A percentile compares a stretch with the other conserved stretches of the same genome.
Evolutionary conservation across 495 filamentous ascomycete genomes (phyloP).

Genomic region (Patellaria atrata): DNA sequence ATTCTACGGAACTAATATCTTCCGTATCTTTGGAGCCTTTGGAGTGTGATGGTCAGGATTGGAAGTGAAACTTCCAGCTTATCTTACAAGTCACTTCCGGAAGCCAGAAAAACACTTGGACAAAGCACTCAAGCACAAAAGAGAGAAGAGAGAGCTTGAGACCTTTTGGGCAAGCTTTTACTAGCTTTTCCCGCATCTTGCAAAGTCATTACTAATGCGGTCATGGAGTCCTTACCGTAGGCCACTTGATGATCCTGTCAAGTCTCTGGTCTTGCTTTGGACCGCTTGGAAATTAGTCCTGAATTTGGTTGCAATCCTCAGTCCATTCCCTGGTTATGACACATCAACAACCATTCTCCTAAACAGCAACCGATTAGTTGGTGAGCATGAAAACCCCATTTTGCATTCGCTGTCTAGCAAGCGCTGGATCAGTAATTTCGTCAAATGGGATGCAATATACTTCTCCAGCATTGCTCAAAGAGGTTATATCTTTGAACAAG

Average conservation of each 20-base stretch:
- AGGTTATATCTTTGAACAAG: constrained; percentile 81
- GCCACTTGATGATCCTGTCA: constrained; percentile 3
- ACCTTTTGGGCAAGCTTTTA: too few relatives aligned
- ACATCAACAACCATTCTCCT: constrained; percentile 61
- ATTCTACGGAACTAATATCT: too few relatives aligned
- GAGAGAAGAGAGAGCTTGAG: too few relatives aligned
- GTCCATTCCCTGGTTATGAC: constrained; percentile 72
- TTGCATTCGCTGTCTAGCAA: constrained; percentile 1
- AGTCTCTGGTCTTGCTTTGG: constrained; percentile 10
- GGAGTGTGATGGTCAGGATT: too few relatives aligned
- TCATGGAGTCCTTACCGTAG: constrained; percentile 1
- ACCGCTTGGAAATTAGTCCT: constrained; percentile 59
- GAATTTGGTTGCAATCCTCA: constrained; percentile 43
- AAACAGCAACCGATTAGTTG: neutral
- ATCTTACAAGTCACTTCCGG: too few relatives aligned
- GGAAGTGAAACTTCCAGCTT: too few relatives aligned
- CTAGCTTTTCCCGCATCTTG: too few relatives aligned
- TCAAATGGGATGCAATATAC: constrained; percentile 89
- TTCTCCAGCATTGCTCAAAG: constrained; percentile 52
- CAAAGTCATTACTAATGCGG: neutral
- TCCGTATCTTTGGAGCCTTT: too few relatives aligned
- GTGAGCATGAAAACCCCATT: too few relatives aligned
- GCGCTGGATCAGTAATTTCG: constrained; percentile 38
- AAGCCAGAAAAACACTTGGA: too few relatives aligned
- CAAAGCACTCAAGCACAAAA: too few relatives aligned